phyloP scores from a whole-genome alignment of 2,329 filamentous ascomycete genomes.

The Tothia fuscella region DNA sequence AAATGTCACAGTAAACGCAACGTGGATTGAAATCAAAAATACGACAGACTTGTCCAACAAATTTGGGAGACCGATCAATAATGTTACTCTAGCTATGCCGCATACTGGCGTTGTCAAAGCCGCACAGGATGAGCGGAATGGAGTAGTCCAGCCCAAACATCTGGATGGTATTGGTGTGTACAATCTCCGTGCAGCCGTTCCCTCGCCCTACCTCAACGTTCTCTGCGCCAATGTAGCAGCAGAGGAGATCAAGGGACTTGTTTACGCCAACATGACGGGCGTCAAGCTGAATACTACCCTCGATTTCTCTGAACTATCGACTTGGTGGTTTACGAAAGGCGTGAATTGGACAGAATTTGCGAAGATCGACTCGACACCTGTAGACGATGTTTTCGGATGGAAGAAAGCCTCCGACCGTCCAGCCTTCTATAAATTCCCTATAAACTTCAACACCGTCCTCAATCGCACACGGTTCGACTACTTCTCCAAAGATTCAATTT shows the following conservation, averaged over 20 bases:
- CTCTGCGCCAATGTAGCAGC: constrained; percentile 55
- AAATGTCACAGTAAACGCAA: constrained; percentile 57
- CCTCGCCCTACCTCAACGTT: constrained; percentile 59
- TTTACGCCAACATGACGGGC: constrained; percentile 37
- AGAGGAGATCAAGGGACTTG: constrained; percentile 49
- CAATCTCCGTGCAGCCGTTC: constrained; percentile 53
- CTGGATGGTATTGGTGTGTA: constrained; percentile 56
- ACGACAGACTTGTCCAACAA: constrained; percentile 38
- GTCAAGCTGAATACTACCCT: constrained; percentile 7
- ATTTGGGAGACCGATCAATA: constrained; percentile 52
- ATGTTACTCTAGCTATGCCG: constrained; percentile 66
- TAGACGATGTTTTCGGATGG: constrained; percentile 63
- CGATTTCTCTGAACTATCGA: constrained; percentile 3
- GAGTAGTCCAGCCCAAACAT: constrained; percentile 55
- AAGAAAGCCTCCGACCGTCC: constrained; percentile 26
- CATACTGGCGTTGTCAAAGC: constrained; percentile 58
- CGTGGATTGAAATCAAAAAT: constrained; percentile 55
- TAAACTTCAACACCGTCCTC: constrained; percentile 52
- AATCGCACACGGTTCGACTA: constrained; percentile 21
- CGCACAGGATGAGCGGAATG: constrained; percentile 47
- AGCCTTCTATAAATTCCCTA: constrained; percentile 39
- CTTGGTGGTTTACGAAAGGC: not conserved
- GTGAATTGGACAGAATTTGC: constrained; percentile 27
- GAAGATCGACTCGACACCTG: constrained; percentile 39
- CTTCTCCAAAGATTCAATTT: constrained; percentile 44